Evolutionary conservation across 148 eudicot species (phyloP), one percentile per base, ranked within the genome.

Genomic region (Persicaria tinctoria): DNA sequence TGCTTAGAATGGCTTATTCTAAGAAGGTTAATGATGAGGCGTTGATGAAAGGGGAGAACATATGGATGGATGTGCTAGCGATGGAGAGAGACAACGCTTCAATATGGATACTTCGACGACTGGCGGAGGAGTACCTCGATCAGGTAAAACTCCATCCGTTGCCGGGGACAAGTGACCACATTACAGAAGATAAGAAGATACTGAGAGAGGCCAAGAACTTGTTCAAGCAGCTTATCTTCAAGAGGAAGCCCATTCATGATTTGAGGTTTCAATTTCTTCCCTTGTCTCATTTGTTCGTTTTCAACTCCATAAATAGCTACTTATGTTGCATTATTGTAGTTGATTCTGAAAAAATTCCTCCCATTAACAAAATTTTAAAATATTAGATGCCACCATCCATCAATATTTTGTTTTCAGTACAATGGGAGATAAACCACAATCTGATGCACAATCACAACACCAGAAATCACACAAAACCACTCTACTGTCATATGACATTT

Each of bases 101-200:
- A 13, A 71, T 71, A 8, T 71, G 55, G 74, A 23, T 71, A 10
- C 74, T 71, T n/a, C 51, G 55, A 16, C 74, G 74, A 12, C 55
- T 71, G 32, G 32, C 6, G 6, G 74, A 71, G n/a, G 74, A 71
- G 41, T 71, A 71, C 6, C 55, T 71, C 4, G 51, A 71, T 27
- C 54, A 71, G 32, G n/a, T 71, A 8, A 47, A 71, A 13, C 74
- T 71, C 38, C 53, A 47, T 3, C 44, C 74, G 38, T 48, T 71
- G 70, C 70, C 70, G 2, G 70, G 70, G 70, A 66, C 41, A 38
- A 66, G 70, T 13, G 48, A 66, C 14, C 12, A 38, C 17, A 66
- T 47, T 2, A 66, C 41, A 16, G 74, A 71, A 1, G 74, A 71
- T 17, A 11, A 71, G 13, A 50, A 71, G 74, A 18, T 71, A 2